phyloP scores from a whole-genome alignment of 176 grass and related monocot genomes.

The Echinochloa phyllopogon region DNA sequence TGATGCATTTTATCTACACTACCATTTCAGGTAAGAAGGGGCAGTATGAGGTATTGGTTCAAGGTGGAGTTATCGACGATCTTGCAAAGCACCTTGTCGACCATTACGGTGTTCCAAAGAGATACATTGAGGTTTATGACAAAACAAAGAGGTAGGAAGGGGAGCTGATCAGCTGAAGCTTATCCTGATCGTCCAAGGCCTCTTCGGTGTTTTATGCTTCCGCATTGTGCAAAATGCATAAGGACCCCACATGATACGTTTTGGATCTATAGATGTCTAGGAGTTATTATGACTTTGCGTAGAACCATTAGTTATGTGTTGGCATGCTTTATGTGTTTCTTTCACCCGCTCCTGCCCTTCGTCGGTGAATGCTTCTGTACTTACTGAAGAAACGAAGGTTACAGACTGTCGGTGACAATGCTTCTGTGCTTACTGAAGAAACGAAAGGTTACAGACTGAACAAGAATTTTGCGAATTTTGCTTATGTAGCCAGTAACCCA shows the following conservation, averaged over 20 bases:
- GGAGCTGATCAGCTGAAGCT: slow-evolving; percentile 7
- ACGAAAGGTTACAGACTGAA: background rate
- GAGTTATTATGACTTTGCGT: background rate
- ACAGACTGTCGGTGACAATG: background rate
- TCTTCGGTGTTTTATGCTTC: background rate
- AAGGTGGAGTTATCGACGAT: slow-evolving; percentile 89
- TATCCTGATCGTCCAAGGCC: background rate
- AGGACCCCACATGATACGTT: background rate
- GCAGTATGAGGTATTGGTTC: slow-evolving; percentile 81
- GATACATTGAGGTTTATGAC: slow-evolving; percentile 89
- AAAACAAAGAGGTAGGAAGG: slow-evolving; percentile 84
- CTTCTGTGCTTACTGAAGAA: slow-evolving; percentile 16
- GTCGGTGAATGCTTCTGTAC: background rate
- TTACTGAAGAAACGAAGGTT: slow-evolving; percentile 1
- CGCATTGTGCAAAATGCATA: background rate
- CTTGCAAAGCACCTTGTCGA: slow-evolving; percentile 89
- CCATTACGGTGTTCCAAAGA: slow-evolving; percentile 87
- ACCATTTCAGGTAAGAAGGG: slow-evolving; percentile 84
- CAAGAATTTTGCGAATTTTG: background rate
- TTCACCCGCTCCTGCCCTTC: background rate
- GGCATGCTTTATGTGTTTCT: background rate
- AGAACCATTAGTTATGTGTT: background rate
- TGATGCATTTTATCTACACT: background rate
- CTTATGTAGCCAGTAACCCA: background rate
- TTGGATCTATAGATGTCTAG: background rate